Evolutionary conservation across 495 filamentous ascomycete species (phyloP).

Genomic region (Melanomma pulvis-pyrius): DNA sequence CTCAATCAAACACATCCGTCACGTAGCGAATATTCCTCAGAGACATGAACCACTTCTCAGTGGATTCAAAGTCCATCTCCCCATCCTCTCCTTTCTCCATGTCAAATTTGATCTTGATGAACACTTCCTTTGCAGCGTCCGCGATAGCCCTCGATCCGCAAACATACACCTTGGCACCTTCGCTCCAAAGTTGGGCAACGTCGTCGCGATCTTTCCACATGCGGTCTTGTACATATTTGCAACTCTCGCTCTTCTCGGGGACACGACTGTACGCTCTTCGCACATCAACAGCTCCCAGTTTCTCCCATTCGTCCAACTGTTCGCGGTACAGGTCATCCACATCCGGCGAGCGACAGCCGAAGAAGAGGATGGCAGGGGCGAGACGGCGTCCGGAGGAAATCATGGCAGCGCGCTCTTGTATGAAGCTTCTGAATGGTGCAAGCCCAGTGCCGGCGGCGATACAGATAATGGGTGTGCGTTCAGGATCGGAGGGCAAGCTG

Average conservation of each 20-base stretch:
- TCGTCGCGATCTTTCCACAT: conserved; percentile 58
- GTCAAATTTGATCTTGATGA: conserved; percentile 49
- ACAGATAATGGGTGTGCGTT: conserved; percentile 66
- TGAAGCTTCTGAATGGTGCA: conserved; percentile 71
- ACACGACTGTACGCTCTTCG: conserved; percentile 57
- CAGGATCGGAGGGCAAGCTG: conserved; percentile 61
- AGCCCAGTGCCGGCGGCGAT: conserved; percentile 61
- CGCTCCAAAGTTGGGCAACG: conserved; percentile 56
- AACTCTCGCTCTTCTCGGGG: conserved; percentile 44
- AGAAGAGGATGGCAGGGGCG: conserved; percentile 64
- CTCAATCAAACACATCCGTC: not conserved
- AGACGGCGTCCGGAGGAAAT: conserved; percentile 57
- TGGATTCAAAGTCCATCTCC: not conserved
- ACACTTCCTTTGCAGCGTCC: conserved; percentile 57
- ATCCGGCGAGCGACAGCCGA: conserved; percentile 63
- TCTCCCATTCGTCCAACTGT: conserved; percentile 62
- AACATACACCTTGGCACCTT: conserved; percentile 63
- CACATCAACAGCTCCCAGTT: conserved; percentile 60
- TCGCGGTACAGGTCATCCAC: conserved; percentile 63
- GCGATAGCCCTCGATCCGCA: conserved; percentile 67
- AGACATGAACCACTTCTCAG: not conserved
- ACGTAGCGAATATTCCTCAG: not conserved
- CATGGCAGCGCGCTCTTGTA: conserved; percentile 64
- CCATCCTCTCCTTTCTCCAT: conserved; percentile 23
- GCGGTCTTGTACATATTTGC: conserved; percentile 66